Evolutionary conservation across 768 basidiomycete species (phyloP).

Genomic region (Lactifluus subvellereus): DNA sequence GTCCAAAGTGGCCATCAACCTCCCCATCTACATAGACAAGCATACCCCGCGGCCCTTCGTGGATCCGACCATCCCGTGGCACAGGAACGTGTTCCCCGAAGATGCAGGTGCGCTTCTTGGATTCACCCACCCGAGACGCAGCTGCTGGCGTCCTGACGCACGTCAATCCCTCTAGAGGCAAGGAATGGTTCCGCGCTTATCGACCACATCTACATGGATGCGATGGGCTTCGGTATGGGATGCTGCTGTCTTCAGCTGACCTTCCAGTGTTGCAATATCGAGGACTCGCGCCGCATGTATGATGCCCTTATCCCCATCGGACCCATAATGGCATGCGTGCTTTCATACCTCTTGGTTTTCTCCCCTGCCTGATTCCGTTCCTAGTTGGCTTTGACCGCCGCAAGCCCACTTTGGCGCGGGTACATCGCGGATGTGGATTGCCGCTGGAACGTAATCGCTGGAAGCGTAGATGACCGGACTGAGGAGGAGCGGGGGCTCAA

Average conservation of each 20-base stretch:
- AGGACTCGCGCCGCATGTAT: conserved; percentile 88
- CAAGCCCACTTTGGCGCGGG: conserved; percentile 92
- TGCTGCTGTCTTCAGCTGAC: conserved; percentile 97
- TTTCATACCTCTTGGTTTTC: neutral
- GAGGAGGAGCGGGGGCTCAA: conserved; percentile 89
- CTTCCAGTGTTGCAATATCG: conserved; percentile 93
- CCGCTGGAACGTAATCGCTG: conserved; percentile 98
- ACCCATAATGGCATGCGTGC: conserved; percentile 77
- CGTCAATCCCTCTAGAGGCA: conserved; percentile 52
- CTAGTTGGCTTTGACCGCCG: conserved; percentile 89
- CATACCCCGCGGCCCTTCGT: conserved; percentile 86
- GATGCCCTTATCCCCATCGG: conserved; percentile 94
- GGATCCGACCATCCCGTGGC: conserved; percentile 88
- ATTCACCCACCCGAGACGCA: too few relatives aligned
- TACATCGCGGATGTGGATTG: conserved; percentile 96
- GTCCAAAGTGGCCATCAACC: conserved; percentile 91
- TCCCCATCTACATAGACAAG: conserved; percentile 86
- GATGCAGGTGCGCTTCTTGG: conserved; percentile 56
- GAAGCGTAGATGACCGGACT: conserved; percentile 96
- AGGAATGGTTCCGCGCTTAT: conserved; percentile 81
- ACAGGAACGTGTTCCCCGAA: conserved; percentile 76
- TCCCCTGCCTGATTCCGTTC: neutral
- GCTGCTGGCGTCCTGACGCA: conserved; percentile 16
- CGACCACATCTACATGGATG: conserved; percentile 96
- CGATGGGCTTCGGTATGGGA: conserved; percentile 99